Conservation (phyloP, 2,329 filamentous ascomycete species). For the Botrytis porri region DNA sequence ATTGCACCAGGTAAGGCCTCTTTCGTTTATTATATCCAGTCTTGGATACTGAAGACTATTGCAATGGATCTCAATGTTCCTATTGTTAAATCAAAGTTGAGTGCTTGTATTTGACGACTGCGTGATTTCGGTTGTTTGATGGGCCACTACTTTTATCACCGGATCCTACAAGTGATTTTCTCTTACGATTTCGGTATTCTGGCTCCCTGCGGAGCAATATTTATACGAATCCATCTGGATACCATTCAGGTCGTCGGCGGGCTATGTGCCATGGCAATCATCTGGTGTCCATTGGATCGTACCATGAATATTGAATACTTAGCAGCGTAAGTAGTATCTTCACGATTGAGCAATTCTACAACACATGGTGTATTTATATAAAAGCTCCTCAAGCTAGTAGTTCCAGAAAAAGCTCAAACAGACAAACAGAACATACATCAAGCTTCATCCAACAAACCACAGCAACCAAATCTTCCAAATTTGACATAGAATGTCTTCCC, state of each 20-base stretch:
- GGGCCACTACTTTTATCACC: neutral
- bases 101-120: neutral
- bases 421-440: no score
- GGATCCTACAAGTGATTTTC: neutral
- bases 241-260: neutral
- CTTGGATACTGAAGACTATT: neutral
- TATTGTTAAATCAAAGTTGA: neutral
- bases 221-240: neutral
- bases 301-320: neutral
- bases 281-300: neutral
- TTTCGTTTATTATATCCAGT: neutral
- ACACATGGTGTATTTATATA: neutral
- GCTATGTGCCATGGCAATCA: neutral
- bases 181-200: neutral
- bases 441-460: no score
- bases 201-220: rapidly evolving
- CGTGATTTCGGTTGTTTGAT: neutral
- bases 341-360: neutral
- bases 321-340: neutral
- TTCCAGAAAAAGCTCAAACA: neutral
- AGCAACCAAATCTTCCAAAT: no score
- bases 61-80: neutral
- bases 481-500: neutral
- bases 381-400: neutral
- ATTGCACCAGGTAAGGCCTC: rapidly evolving